phyloP scores from a whole-genome alignment of 495 filamentous ascomycete genomes.

The Bryoglossum gracile region DNA sequence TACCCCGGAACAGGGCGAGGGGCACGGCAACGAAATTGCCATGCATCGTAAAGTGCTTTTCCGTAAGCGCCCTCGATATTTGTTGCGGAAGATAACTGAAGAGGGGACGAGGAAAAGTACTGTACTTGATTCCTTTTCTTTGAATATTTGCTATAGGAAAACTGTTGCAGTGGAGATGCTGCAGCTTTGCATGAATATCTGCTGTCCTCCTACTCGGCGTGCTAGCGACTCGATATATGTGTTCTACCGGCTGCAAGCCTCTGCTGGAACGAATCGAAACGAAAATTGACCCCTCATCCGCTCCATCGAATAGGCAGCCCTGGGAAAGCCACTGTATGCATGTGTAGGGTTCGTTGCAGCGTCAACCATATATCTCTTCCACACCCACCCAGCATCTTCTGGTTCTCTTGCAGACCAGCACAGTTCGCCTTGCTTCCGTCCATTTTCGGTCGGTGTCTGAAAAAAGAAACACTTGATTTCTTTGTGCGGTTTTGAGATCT shows the following conservation, averaged over 20 bases:
- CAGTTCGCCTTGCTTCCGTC: slow-evolving; percentile 6
- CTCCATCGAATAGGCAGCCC: not conserved
- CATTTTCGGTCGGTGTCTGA: not conserved
- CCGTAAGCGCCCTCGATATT: not conserved
- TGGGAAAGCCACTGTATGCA: not conserved
- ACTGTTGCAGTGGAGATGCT: not conserved
- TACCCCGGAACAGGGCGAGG: too few relatives aligned
- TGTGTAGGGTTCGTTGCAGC: not conserved
- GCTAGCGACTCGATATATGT: not conserved
- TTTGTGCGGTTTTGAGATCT: not conserved
- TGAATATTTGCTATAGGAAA: not conserved
- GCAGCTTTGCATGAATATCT: not conserved
- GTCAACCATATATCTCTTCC: not conserved
- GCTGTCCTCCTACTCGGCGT: not conserved
- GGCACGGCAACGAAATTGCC: too few relatives aligned
- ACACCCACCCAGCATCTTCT: not conserved
- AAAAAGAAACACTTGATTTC: not conserved
- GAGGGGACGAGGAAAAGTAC: not conserved
- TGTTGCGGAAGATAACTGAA: not conserved
- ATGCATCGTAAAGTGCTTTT: too few relatives aligned
- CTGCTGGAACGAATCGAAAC: not conserved
- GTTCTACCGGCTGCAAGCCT: not conserved
- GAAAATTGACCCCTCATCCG: not conserved
- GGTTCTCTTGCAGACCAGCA: not conserved
- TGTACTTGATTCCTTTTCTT: not conserved